Conservation (phyloP, 257 asterid species). For the Catharanthus roseus region DNA sequence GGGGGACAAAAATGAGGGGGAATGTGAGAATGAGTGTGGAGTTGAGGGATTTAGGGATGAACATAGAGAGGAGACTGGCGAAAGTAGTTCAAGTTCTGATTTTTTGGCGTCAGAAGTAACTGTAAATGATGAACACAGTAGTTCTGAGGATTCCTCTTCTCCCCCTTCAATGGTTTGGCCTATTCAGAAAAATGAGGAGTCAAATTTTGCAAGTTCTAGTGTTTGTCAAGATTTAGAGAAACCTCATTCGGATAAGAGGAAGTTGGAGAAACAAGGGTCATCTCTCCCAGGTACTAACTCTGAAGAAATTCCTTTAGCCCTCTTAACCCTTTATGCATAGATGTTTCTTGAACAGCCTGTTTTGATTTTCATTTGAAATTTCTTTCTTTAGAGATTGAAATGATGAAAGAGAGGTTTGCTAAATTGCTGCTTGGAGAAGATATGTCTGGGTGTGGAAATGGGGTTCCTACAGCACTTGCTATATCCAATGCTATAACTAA, state of each 20-base stretch:
- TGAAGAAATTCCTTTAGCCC: background rate
- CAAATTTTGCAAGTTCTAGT: slow-evolving; percentile 23
- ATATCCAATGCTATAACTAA: slow-evolving; percentile 81
- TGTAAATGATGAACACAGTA: slow-evolving; percentile 42
- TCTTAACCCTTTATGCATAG: background rate
- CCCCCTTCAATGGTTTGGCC: slow-evolving; percentile 47
- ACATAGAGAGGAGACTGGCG: slow-evolving; percentile 35
- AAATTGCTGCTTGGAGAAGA: slow-evolving; percentile 85
- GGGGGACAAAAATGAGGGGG: slow-evolving; percentile 10
- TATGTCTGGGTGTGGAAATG: slow-evolving; percentile 90
- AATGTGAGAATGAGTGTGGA: slow-evolving; percentile 15
- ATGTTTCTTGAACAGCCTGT: background rate
- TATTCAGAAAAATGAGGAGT: slow-evolving; percentile 26
- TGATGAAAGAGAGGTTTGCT: slow-evolving; percentile 87
- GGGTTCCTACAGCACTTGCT: slow-evolving; percentile 78
- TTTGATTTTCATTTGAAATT: background rate
- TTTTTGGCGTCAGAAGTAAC: slow-evolving; percentile 53
- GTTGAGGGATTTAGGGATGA: slow-evolving; percentile 18
- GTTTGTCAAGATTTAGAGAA: slow-evolving; percentile 30
- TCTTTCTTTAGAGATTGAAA: slow-evolving; percentile 29
- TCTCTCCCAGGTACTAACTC: slow-evolving; percentile 55
- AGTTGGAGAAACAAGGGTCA: slow-evolving; percentile 54
- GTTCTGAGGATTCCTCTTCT: slow-evolving; percentile 48
- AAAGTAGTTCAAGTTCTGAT: slow-evolving; percentile 48
- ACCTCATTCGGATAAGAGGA: slow-evolving; percentile 34